These are phyloP conservation scores for Metarhizium humberi DNA, from an alignment of 2,329 filamentous ascomycete genomes.

Conservation along the genomic window DNA sequence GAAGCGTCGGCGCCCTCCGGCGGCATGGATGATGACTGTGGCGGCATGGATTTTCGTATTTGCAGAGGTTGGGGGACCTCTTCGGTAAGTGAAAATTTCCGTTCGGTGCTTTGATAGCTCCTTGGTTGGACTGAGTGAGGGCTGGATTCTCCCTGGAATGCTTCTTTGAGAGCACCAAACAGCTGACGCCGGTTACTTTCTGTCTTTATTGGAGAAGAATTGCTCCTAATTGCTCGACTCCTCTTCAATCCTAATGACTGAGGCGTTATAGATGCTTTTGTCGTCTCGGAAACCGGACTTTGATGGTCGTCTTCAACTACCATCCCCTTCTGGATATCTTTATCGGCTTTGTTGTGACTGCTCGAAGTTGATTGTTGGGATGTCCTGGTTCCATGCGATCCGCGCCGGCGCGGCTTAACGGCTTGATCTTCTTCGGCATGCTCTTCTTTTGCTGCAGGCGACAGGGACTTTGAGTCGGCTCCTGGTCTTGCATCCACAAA, in stretches of 20 bases:
- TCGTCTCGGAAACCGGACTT: constrained; percentile 11
- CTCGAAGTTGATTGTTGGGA: constrained; percentile 2
- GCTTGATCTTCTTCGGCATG: neutral
- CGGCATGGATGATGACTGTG: neutral
- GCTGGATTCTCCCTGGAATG: constrained; percentile 52
- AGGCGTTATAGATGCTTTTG: constrained; percentile 18
- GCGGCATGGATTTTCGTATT: neutral
- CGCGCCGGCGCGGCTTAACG: constrained; percentile 1
- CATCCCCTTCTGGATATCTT: constrained; percentile 3
- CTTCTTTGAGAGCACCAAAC: constrained; percentile 50
- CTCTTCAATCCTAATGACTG: constrained; percentile 39
- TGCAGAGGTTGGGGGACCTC: constrained; percentile 12
- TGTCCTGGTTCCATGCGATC: neutral
- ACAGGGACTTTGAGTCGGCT: neutral
- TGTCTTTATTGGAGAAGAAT: constrained; percentile 39
- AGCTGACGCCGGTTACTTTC: constrained; percentile 37
- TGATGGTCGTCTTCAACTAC: neutral
- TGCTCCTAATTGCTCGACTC: constrained; percentile 43
- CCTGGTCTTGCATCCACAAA: constrained; percentile 38
- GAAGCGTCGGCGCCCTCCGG: neutral
- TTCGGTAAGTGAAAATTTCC: constrained; percentile 16
- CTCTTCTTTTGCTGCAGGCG: neutral
- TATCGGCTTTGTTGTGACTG: constrained; percentile 1
- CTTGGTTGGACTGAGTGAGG: constrained; percentile 34
- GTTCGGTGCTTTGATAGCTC: constrained; percentile 39